Percentiles rank a stretch among this genome's conserved stretches.
Evolutionary conservation across 2,329 filamentous ascomycete species (phyloP).

Genomic region (Cytospora leucostoma): DNA sequence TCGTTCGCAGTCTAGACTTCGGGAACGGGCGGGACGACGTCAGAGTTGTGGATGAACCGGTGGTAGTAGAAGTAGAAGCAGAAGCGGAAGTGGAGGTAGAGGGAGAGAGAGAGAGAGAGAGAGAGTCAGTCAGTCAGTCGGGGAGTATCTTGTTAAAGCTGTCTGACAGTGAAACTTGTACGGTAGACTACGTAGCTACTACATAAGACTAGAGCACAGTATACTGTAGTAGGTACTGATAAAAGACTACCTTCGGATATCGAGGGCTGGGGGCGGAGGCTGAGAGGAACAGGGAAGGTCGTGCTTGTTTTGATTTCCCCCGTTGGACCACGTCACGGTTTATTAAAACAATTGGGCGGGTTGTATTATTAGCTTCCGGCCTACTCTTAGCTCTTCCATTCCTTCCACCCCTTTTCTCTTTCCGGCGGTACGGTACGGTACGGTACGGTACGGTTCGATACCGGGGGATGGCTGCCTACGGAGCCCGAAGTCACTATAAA

Average conservation of each 20-base stretch:
- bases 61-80: neutral
- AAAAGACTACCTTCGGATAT: neutral
- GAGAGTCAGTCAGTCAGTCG: neutral
- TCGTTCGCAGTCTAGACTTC: neutral
- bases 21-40: neutral
- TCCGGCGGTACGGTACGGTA: neutral
- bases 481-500: too few relatives aligned
- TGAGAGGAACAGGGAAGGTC: neutral
- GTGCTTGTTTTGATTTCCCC: neutral
- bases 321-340: neutral
- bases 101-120: neutral
- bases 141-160: neutral
- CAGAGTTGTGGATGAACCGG: neutral
- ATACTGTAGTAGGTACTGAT: neutral
- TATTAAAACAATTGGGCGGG: neutral
- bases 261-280: neutral
- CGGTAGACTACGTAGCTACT: too few relatives aligned
- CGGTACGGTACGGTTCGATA: too few relatives aligned
- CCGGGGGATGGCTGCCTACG: too few relatives aligned
- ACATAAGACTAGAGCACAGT: neutral
- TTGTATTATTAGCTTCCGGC: conserved; percentile 1
- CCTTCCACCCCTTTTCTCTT: neutral
- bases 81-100: neutral
- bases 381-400: too few relatives aligned
- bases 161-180: too few relatives aligned